These are phyloP conservation scores for Mucor circinelloides DNA, from an alignment of 371 early-diverging fungal genomes.

Conservation along the genomic window DNA sequence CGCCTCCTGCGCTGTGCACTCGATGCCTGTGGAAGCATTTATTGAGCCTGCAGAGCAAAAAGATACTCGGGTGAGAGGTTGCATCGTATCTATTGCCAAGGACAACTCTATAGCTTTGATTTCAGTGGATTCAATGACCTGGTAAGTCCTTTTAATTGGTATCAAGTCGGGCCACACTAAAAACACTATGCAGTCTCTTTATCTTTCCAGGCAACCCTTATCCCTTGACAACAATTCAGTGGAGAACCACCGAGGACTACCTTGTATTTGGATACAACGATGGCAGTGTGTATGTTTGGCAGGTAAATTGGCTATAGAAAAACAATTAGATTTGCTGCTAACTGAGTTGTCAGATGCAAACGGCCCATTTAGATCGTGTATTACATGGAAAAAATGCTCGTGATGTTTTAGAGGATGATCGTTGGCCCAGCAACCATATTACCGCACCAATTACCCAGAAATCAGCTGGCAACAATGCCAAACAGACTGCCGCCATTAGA, in stretches of 20 bases:
- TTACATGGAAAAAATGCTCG: constrained; percentile 58
- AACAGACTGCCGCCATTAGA: constrained; percentile 30
- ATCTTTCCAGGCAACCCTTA: constrained; percentile 63
- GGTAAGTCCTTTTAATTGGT: constrained; percentile 43
- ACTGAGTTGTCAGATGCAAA: constrained; percentile 60
- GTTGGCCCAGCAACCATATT: constrained; percentile 57
- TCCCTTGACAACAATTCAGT: constrained; percentile 62
- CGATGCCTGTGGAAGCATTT: constrained; percentile 60
- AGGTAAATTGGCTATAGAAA: constrained; percentile 44
- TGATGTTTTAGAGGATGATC: constrained; percentile 60
- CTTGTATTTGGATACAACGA: constrained; percentile 68
- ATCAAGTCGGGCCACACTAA: background rate
- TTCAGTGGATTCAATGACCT: constrained; percentile 74
- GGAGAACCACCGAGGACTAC: constrained; percentile 72
- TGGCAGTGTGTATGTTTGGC: constrained; percentile 75
- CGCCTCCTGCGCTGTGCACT: constrained; percentile 68
- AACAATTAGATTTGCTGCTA: background rate
- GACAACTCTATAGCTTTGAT: constrained; percentile 74
- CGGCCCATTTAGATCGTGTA: constrained; percentile 73
- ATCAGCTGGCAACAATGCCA: constrained; percentile 8
- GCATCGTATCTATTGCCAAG: constrained; percentile 68
- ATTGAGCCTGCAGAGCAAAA: constrained; percentile 66
- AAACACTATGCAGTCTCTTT: constrained; percentile 48
- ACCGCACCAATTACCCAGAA: background rate
- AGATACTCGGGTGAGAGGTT: constrained; percentile 57